phyloP scores from a whole-genome alignment of 768 basidiomycete species.

The Royoungia palumana region DNA sequence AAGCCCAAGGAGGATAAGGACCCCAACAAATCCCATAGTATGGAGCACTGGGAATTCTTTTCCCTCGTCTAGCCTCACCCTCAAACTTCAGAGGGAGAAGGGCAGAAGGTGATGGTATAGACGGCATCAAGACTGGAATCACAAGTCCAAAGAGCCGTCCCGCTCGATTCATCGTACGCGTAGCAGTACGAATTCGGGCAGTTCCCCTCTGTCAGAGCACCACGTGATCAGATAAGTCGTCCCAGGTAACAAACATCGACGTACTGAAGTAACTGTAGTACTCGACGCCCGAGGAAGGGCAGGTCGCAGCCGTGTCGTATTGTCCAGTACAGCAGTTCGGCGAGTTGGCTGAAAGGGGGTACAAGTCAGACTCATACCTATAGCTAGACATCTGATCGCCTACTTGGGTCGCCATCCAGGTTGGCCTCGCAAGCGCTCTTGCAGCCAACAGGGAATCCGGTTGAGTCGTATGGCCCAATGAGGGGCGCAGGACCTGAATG shows the following conservation, averaged over 20 bases:
- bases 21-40: background rate
- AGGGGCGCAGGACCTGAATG: slow-evolving; percentile 47
- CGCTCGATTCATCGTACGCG: slow-evolving; percentile 48
- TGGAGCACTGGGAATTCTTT: background rate
- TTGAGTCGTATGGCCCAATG: slow-evolving; percentile 50
- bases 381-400: background rate
- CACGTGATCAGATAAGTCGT: background rate
- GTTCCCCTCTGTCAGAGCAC: slow-evolving; percentile 31
- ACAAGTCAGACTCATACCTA: background rate
- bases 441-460: slow-evolving; percentile 59
- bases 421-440: slow-evolving; percentile 52
- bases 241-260: slow-evolving; percentile 1
- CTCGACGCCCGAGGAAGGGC: slow-evolving; percentile 45
- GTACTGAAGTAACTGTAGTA: slow-evolving; percentile 48
- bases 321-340: slow-evolving; percentile 63
- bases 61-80: background rate
- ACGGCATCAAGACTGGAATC: slow-evolving; percentile 31
- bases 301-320: slow-evolving; percentile 50
- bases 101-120: slow-evolving; percentile 49
- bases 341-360: slow-evolving; percentile 44
- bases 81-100: slow-evolving; percentile 17
- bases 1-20: background rate
- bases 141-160: slow-evolving; percentile 47
- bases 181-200: slow-evolving; percentile 50
- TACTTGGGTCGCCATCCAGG: slow-evolving; percentile 33